A percentile compares a stretch with the other conserved stretches of the same genome.
phyloP scores from a whole-genome alignment of 2,329 filamentous ascomycete species.

The Claviceps capensis region DNA sequence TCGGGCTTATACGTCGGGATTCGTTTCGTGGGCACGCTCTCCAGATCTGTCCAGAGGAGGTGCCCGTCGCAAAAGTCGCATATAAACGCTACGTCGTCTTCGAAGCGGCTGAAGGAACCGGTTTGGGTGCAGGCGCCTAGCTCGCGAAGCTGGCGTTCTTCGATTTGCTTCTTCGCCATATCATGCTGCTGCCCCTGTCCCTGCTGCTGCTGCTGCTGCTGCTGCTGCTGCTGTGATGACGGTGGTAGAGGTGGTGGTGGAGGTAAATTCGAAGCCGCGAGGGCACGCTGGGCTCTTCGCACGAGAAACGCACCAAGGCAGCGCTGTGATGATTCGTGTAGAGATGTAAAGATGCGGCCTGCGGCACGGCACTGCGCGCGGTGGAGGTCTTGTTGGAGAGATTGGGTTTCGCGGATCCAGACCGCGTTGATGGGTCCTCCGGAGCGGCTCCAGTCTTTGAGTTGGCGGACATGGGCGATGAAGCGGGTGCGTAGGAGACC shows the following conservation, averaged over 20 bases:
- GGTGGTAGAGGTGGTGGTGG: too few species aligned
- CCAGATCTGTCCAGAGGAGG: slow-evolving; percentile 43
- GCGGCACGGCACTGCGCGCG: slow-evolving; percentile 44
- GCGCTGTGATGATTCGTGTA: slow-evolving; percentile 31
- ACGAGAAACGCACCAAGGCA: slow-evolving; percentile 45
- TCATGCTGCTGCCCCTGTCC: not conserved
- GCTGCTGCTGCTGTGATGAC: too few species aligned
- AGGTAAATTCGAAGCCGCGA: not conserved
- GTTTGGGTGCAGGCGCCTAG: slow-evolving; percentile 35
- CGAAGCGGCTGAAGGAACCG: slow-evolving; percentile 43
- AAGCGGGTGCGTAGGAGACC: slow-evolving; percentile 31
- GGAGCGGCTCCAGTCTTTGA: slow-evolving; percentile 39
- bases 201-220: too few species aligned
- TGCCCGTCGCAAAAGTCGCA: slow-evolving; percentile 50
- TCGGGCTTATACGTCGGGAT: slow-evolving; percentile 15
- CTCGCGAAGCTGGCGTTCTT: slow-evolving; percentile 30
- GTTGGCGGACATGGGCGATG: slow-evolving; percentile 31
- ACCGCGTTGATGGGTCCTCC: slow-evolving; percentile 41
- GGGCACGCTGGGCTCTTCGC: slow-evolving; percentile 30
- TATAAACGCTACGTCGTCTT: slow-evolving; percentile 41
- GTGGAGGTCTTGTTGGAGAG: slow-evolving; percentile 37
- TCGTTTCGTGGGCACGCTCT: slow-evolving; percentile 35
- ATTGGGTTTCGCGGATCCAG: slow-evolving; percentile 40
- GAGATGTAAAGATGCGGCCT: slow-evolving; percentile 38
- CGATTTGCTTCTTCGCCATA: slow-evolving; percentile 21